Percentiles rank a stretch among this genome's conserved stretches.
Evolutionary conservation across 371 early-diverging fungal species (phyloP).

Genomic region (Mucor lusitanicus): DNA sequence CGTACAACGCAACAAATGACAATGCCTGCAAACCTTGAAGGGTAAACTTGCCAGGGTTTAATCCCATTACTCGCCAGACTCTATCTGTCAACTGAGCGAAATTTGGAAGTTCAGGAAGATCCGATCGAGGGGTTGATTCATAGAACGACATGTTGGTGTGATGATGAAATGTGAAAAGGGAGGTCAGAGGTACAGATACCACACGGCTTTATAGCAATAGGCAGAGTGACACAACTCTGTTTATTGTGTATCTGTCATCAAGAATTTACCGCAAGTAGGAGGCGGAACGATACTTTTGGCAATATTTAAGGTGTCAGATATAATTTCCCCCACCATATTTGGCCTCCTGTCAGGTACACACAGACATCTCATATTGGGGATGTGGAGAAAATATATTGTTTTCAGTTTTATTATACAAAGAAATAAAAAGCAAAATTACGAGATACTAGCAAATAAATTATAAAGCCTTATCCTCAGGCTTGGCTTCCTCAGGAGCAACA

Average conservation of each 20-base stretch:
- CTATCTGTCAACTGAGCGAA: slow-evolving; percentile 50
- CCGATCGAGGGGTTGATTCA: slow-evolving; percentile 7
- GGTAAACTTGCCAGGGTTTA: slow-evolving; percentile 81
- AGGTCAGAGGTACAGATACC: neutral
- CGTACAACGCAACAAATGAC: neutral
- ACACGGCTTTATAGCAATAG: neutral
- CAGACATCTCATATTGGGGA: neutral
- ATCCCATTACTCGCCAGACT: slow-evolving; percentile 66
- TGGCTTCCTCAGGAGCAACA: neutral
- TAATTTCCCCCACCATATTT: neutral
- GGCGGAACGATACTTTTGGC: neutral
- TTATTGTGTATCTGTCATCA: slow-evolving; percentile 2
- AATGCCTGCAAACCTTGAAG: slow-evolving; percentile 59
- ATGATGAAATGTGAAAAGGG: neutral
- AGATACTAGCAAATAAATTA: neutral
- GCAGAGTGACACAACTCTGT: neutral
- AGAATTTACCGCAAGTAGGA: neutral
- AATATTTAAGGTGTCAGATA: neutral
- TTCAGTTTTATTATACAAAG: slow-evolving; percentile 4
- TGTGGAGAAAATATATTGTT: neutral
- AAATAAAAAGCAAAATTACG: neutral
- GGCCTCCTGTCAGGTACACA: neutral
- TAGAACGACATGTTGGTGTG: slow-evolving; percentile 10
- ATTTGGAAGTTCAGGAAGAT: slow-evolving; percentile 36
- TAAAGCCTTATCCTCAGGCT: slow-evolving; percentile 4